phyloP scores from a whole-genome alignment of 352 stramenopile genomes.

The Globisporangium okanoganense region DNA sequence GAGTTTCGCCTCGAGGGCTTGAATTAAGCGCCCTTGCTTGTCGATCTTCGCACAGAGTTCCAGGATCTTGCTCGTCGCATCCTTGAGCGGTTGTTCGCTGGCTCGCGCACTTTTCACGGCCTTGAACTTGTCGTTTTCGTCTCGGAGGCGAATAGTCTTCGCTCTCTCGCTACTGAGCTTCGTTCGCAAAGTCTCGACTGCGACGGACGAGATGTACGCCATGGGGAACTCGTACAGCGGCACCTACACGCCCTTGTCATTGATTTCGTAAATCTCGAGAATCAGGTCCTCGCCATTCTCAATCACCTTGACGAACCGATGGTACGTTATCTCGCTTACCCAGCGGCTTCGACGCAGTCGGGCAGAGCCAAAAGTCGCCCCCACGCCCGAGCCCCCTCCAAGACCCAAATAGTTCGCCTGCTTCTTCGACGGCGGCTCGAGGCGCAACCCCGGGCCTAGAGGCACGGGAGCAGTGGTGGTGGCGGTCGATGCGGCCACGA shows the following conservation, averaged over 20 bases:
- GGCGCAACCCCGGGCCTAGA: too few relatives aligned
- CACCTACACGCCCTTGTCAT: background rate
- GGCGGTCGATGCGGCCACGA: too few relatives aligned
- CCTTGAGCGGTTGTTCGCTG: background rate
- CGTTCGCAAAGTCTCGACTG: background rate
- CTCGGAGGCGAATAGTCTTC: background rate
- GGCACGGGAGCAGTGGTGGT: too few relatives aligned
- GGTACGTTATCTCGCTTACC: background rate
- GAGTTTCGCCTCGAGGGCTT: background rate
- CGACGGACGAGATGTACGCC: background rate
- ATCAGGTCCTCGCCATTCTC: background rate
- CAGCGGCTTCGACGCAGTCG: too few relatives aligned
- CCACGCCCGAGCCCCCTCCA: too few relatives aligned
- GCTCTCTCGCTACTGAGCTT: background rate
- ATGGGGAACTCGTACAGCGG: background rate
- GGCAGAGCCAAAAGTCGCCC: too few relatives aligned
- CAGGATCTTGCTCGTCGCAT: background rate
- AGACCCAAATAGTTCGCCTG: too few relatives aligned
- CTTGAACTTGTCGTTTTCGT: background rate
- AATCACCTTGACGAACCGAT: background rate
- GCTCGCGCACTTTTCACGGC: background rate
- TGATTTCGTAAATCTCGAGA: background rate
- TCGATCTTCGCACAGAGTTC: background rate
- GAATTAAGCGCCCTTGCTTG: background rate
- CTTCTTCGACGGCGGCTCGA: too few relatives aligned